Evolutionary conservation across 2,329 filamentous ascomycete genomes (phyloP).

Genomic region (Penicillium sp.): DNA sequence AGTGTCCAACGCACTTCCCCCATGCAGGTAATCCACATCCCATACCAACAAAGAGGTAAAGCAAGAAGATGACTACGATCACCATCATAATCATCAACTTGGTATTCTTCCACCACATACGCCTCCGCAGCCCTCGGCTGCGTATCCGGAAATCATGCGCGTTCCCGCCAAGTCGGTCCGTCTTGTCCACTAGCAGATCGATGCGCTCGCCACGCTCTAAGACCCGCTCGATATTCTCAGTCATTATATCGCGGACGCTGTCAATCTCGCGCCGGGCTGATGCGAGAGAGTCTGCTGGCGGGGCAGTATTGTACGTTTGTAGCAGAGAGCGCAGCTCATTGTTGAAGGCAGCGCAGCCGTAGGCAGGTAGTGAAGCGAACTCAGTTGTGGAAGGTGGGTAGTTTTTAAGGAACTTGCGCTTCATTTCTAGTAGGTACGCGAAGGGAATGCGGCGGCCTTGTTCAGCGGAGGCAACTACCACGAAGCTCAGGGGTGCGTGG

Average conservation of each 20-base stretch:
- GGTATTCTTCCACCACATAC: slow-evolving; percentile 99
- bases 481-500: slow-evolving; percentile 82
- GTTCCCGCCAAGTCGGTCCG: slow-evolving; percentile 82
- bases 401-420: slow-evolving; percentile 75
- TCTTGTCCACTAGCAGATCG: slow-evolving; percentile 93
- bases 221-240: slow-evolving; percentile 86
- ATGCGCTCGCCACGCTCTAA: slow-evolving; percentile 90
- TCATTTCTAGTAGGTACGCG: slow-evolving; percentile 86
- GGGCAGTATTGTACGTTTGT: slow-evolving; percentile 78
- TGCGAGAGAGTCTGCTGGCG: slow-evolving; percentile 74
- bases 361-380: slow-evolving; percentile 76
- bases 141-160: slow-evolving; percentile 87
- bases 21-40: slow-evolving; percentile 66
- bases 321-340: slow-evolving; percentile 72
- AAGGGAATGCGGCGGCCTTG: slow-evolving; percentile 88
- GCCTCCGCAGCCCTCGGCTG: slow-evolving; percentile 78
- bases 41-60: slow-evolving; percentile 71
- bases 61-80: slow-evolving; percentile 62
- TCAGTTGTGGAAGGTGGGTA: slow-evolving; percentile 68
- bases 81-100: slow-evolving; percentile 88
- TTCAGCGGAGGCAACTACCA: slow-evolving; percentile 79
- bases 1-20: slow-evolving; percentile 43
- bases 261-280: slow-evolving; percentile 89
- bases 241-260: slow-evolving; percentile 90
- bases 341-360: slow-evolving; percentile 89